Conservation (phyloP, 179 eudicot genomes). For the Spinacia oleracea region DNA sequence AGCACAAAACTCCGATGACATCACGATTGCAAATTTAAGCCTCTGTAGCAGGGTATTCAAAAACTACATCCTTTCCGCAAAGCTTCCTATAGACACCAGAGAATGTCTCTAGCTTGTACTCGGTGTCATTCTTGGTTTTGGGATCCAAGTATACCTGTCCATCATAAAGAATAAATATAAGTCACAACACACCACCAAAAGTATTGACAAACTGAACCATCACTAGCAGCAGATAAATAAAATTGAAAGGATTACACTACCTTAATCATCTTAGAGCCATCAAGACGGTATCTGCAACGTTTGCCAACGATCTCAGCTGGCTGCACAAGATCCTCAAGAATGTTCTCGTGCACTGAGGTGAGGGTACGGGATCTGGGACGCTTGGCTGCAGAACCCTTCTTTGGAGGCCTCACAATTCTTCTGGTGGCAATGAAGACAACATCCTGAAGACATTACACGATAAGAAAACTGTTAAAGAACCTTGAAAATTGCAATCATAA, state of each 20-base stretch:
- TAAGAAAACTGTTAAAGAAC: no score
- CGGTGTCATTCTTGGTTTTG: constrained; percentile 56
- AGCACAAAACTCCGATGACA: constrained; percentile 23
- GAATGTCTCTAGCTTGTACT: constrained; percentile 64
- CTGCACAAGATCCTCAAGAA: constrained; percentile 49
- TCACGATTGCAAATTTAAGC: constrained; percentile 28
- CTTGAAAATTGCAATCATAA: no score
- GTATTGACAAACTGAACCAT: not conserved
- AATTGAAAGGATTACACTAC: not conserved
- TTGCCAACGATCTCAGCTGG: constrained; percentile 51
- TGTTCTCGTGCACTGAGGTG: constrained; percentile 42
- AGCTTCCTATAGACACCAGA: constrained; percentile 70
- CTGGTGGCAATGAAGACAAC: constrained; percentile 50
- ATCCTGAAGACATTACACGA: constrained; percentile 35
- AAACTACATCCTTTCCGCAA: constrained; percentile 68
- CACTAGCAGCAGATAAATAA: not conserved
- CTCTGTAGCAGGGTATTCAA: constrained; percentile 53
- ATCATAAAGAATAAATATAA: not conserved
- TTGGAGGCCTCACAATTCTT: constrained; percentile 44
- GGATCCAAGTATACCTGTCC: constrained; percentile 65
- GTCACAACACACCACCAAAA: not conserved
- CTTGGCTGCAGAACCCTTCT: constrained; percentile 46
- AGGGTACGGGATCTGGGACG: constrained; percentile 49
- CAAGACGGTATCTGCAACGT: constrained; percentile 44
- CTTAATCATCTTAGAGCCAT: constrained; percentile 49